These are phyloP conservation scores for Benincasa hispida DNA, from an alignment of 306 rosid genomes.

Conservation along the genomic window DNA sequence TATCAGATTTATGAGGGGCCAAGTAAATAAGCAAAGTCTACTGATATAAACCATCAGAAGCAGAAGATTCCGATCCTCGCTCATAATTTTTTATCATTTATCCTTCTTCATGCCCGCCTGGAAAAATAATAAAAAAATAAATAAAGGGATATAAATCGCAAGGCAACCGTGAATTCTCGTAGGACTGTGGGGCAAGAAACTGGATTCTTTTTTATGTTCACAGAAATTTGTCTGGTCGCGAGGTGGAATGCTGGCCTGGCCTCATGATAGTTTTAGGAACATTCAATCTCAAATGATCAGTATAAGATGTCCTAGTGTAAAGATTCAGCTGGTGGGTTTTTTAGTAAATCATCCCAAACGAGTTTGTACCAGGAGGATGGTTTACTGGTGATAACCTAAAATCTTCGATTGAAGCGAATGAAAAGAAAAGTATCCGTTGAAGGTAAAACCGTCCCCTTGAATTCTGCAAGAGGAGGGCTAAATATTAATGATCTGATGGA, in stretches of 20 bases:
- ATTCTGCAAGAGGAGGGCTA: not conserved
- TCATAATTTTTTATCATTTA: not conserved
- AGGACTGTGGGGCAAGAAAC: not conserved
- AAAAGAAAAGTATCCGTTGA: not conserved
- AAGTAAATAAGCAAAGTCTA: not conserved
- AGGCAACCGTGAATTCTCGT: not conserved
- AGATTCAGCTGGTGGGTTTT: not conserved
- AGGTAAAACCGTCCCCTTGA: not conserved
- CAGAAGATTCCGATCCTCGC: not conserved
- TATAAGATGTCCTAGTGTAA: not conserved
- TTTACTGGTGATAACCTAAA: not conserved
- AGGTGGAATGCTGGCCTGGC: not conserved
- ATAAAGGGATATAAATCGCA: not conserved
- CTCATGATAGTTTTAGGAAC: not conserved
- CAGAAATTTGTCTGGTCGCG: not conserved
- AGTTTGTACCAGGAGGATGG: not conserved
- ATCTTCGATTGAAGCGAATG: not conserved
- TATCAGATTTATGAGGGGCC: not conserved
- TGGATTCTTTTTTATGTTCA: not conserved
- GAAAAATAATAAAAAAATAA: not conserved
- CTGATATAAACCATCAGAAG: not conserved
- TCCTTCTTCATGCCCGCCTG: not conserved
- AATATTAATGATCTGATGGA: not conserved
- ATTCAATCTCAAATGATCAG: not conserved
- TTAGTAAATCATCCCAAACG: not conserved